phyloP scores from a whole-genome alignment of 2,329 filamentous ascomycete species.

The Byssochlamys sp. region DNA sequence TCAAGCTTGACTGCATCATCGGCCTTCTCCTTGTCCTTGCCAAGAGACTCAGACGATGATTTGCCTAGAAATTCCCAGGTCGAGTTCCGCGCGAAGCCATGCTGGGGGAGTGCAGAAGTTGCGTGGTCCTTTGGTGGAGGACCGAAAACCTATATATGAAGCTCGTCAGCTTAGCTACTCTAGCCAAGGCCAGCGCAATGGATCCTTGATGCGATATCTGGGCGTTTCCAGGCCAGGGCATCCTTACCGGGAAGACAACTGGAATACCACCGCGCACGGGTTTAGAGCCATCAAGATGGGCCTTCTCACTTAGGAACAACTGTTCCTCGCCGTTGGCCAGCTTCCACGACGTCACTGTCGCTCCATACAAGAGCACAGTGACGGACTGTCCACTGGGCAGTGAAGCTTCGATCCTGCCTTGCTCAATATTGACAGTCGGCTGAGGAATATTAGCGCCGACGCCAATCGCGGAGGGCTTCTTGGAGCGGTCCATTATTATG shows the following conservation, averaged over 20 bases:
- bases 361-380: slow-evolving; percentile 78
- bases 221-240: neutral
- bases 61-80: slow-evolving; percentile 84
- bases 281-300: slow-evolving; percentile 76
- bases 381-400: slow-evolving; percentile 81
- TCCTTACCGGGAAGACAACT: slow-evolving; percentile 76
- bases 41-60: slow-evolving; percentile 30
- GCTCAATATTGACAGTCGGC: slow-evolving; percentile 65
- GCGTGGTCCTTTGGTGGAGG: slow-evolving; percentile 64
- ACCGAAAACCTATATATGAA: slow-evolving; percentile 60
- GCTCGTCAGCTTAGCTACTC: neutral
- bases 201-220: slow-evolving; percentile 7
- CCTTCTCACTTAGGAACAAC: slow-evolving; percentile 72
- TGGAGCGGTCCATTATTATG: slow-evolving; percentile 64
- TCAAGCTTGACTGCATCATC: slow-evolving; percentile 80
- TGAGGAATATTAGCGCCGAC: slow-evolving; percentile 65
- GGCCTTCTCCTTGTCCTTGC: slow-evolving; percentile 30
- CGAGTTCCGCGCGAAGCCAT: slow-evolving; percentile 84
- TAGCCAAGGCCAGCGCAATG: neutral
- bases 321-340: slow-evolving; percentile 67
- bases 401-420: slow-evolving; percentile 65
- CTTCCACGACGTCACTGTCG: slow-evolving; percentile 91
- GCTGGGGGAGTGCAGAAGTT: slow-evolving; percentile 75
- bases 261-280: slow-evolving; percentile 86
- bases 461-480: slow-evolving; percentile 70